Conservation (phyloP, 2,329 filamentous ascomycete genomes). For the Westerdykella sp. region DNA sequence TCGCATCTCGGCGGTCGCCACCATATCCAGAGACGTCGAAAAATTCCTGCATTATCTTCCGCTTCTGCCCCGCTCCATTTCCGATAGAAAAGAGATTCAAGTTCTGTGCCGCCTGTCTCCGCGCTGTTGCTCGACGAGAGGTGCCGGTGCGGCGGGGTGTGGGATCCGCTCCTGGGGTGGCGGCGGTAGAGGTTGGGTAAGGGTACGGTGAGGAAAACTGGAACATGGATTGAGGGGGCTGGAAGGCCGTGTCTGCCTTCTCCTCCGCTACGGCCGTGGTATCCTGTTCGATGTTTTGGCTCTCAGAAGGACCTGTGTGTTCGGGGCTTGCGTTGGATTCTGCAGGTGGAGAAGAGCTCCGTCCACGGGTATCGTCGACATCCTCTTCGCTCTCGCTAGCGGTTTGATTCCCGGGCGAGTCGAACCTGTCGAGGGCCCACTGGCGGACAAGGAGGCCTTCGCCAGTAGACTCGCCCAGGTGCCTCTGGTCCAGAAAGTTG, state of each 20-base stretch:
- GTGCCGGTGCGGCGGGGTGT: conserved; percentile 26
- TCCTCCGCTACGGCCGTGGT: conserved; percentile 14
- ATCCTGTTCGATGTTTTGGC: conserved; percentile 22
- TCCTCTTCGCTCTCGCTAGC: conserved; percentile 65
- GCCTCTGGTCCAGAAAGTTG: conserved; percentile 75
- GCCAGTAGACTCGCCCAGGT: conserved; percentile 70
- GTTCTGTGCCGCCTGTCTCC: conserved; percentile 33
- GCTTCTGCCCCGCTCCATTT: conserved; percentile 63
- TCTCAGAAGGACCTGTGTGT: conserved; percentile 30
- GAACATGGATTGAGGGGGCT: conserved; percentile 45
- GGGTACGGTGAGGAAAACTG: conserved; percentile 62
- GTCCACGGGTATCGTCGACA: conserved; percentile 46
- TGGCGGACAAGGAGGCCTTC: conserved; percentile 64
- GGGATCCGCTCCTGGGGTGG: conserved; percentile 15
- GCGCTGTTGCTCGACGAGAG: conserved; percentile 32
- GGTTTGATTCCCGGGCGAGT: conserved; percentile 48
- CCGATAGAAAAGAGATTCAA: conserved; percentile 44
- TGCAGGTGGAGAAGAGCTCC: conserved; percentile 53
- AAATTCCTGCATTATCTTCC: conserved; percentile 66
- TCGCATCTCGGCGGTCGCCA: conserved; percentile 52
- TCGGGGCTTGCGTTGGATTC: conserved; percentile 42
- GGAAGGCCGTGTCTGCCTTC: conserved; percentile 16
- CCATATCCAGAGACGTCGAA: conserved; percentile 61
- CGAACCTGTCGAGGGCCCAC: conserved; percentile 64
- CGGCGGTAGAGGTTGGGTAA: conserved; percentile 47